Evolutionary conservation across 192 early-diverging fungal genomes (phyloP).

Genomic region (Linnemannia exigua): DNA sequence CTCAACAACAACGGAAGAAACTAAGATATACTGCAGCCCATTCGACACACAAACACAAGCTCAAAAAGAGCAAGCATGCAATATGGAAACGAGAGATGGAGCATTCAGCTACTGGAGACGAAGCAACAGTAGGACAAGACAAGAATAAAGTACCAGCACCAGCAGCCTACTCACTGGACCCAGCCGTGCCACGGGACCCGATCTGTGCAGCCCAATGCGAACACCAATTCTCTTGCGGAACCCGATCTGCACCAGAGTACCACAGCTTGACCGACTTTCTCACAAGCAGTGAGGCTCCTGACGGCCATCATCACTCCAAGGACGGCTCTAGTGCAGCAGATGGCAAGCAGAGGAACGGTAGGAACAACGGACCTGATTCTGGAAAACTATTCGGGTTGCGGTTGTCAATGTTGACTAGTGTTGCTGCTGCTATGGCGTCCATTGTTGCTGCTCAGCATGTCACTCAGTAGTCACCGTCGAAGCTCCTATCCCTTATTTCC

Average conservation of each 20-base stretch:
- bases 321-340: not conserved
- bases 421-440: not conserved
- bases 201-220: conserved; percentile 11
- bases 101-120: not conserved
- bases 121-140: not conserved
- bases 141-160: not conserved
- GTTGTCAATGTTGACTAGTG: not conserved
- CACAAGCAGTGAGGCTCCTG: not conserved
- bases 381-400: not conserved
- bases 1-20: not conserved
- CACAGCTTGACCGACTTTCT: conserved; percentile 9
- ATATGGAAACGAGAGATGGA: not conserved
- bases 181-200: not conserved
- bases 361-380: not conserved
- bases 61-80: not conserved
- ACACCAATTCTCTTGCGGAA: conserved; percentile 8
- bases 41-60: not conserved
- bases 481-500: no score
- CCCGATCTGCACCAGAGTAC: conserved; percentile 17
- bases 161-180: not conserved
- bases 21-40: not conserved
- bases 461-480: not conserved
- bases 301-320: not conserved
- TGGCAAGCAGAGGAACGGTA: not conserved
- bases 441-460: not conserved